These are phyloP conservation scores for Cenchrus americanus DNA, from an alignment of 176 grass and related monocot species.

Conservation along the genomic window DNA sequence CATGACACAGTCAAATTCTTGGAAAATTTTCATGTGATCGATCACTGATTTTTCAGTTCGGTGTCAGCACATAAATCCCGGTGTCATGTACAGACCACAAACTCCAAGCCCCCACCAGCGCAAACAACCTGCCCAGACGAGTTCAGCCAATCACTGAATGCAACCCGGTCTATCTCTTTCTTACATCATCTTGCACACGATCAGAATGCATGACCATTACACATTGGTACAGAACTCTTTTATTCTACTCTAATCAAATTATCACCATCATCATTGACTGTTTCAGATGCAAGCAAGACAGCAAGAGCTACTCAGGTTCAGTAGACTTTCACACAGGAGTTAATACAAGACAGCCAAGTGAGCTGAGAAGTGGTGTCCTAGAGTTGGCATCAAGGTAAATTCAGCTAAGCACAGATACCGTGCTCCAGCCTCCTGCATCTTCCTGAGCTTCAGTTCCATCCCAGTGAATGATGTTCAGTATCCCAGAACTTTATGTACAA, in stretches of 20 bases:
- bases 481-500: conserved; percentile 39
- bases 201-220: not conserved
- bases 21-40: not conserved
- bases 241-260: not conserved
- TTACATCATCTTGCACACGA: not conserved
- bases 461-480: not conserved
- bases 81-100: not conserved
- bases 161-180: not conserved
- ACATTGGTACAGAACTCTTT: not conserved
- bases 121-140: not conserved
- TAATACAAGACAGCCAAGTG: not conserved
- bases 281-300: not conserved
- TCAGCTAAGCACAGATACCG: not conserved
- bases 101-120: not conserved
- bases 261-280: not conserved
- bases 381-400: conserved; percentile 6
- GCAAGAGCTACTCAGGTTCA: not conserved
- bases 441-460: not conserved
- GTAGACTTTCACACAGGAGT: conserved; percentile 8
- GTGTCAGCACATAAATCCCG: not conserved
- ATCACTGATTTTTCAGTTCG: too few relatives aligned
- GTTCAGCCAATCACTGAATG: not conserved
- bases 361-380: too few relatives aligned
- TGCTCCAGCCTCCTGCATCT: not conserved
- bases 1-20: not conserved